These are phyloP conservation scores for Strobilomyces dryophilus DNA, from an alignment of 768 basidiomycete genomes.

Conservation along the genomic window DNA sequence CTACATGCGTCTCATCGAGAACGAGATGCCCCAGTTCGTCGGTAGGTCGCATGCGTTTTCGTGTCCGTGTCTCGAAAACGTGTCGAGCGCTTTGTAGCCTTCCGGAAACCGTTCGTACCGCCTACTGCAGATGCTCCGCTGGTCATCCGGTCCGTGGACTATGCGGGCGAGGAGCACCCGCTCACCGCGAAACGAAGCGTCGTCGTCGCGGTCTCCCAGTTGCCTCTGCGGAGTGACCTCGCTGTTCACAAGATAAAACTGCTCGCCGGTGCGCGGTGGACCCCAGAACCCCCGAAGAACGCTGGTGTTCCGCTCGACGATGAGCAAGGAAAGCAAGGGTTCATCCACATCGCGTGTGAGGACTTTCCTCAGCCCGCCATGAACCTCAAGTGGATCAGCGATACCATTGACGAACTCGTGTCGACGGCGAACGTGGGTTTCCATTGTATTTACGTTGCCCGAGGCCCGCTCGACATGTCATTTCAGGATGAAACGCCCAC, in stretches of 20 bases:
- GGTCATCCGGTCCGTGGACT: constrained; percentile 71
- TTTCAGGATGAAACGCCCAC: constrained; percentile 33
- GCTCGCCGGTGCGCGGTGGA: constrained; percentile 87
- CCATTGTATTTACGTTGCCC: background rate
- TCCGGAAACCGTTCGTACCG: constrained; percentile 74
- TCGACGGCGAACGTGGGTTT: constrained; percentile 79
- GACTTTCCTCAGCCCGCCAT: constrained; percentile 74
- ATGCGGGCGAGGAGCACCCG: constrained; percentile 74
- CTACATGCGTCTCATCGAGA: constrained; percentile 82
- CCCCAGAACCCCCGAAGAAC: constrained; percentile 65
- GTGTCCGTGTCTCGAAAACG: constrained; percentile 6
- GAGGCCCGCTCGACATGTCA: constrained; percentile 12
- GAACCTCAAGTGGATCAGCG: constrained; percentile 95
- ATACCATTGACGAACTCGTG: constrained; percentile 74
- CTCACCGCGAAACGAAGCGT: constrained; percentile 66
- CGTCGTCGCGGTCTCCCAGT: constrained; percentile 67
- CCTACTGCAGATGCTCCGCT: constrained; percentile 57
- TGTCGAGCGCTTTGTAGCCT: constrained; percentile 45
- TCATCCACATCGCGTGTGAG: constrained; percentile 88
- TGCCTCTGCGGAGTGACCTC: constrained; percentile 59
- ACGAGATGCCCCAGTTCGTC: constrained; percentile 83
- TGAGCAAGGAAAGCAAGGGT: constrained; percentile 61
- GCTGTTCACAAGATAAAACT: constrained; percentile 85
- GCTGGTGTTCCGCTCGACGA: constrained; percentile 48
- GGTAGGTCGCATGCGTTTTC: constrained; percentile 43